These are phyloP conservation scores for Pneumocystis canis DNA, from an alignment of 1,139 yeast genomes.

Conservation along the genomic window DNA sequence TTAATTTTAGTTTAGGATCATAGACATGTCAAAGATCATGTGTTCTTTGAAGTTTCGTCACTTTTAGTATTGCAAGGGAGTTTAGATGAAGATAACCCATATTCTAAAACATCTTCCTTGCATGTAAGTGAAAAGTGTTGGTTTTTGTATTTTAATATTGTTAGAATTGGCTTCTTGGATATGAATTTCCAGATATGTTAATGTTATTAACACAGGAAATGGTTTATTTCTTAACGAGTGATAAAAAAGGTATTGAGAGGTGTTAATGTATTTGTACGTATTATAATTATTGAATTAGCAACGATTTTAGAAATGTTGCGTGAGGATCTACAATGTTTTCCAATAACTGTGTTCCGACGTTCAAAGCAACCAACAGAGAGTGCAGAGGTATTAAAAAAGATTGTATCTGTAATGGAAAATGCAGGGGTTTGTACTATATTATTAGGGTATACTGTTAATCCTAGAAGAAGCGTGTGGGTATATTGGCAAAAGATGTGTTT, in stretches of 20 bases:
- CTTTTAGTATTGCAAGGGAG: conserved; percentile 66
- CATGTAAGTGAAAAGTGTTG: conserved; percentile 29
- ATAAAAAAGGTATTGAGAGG: conserved; percentile 18
- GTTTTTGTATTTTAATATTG: conserved; percentile 5
- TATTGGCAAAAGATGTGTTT: conserved; percentile 55
- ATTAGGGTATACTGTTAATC: not conserved
- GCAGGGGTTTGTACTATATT: conserved; percentile 25
- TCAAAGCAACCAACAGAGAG: conserved; percentile 71
- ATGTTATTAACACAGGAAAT: conserved; percentile 49
- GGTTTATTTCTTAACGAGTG: conserved; percentile 59
- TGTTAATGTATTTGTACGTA: not conserved
- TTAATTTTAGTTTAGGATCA: not conserved
- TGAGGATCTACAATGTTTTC: conserved; percentile 21
- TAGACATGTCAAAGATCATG: conserved; percentile 12
- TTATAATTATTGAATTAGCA: conserved; percentile 26
- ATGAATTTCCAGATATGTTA: conserved; percentile 86
- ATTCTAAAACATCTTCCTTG: conserved; percentile 72
- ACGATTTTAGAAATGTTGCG: conserved; percentile 45
- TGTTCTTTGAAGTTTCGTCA: conserved; percentile 38
- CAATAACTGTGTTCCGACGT: conserved; percentile 57
- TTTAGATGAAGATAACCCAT: conserved; percentile 74
- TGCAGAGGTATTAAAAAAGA: conserved; percentile 46
- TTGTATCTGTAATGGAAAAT: conserved; percentile 37
- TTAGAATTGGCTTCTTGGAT: conserved; percentile 73
- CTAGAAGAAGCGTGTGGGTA: conserved; percentile 36